Conservation (phyloP, 1,284 basidiomycete genomes). For the Thelephora terrestris region DNA sequence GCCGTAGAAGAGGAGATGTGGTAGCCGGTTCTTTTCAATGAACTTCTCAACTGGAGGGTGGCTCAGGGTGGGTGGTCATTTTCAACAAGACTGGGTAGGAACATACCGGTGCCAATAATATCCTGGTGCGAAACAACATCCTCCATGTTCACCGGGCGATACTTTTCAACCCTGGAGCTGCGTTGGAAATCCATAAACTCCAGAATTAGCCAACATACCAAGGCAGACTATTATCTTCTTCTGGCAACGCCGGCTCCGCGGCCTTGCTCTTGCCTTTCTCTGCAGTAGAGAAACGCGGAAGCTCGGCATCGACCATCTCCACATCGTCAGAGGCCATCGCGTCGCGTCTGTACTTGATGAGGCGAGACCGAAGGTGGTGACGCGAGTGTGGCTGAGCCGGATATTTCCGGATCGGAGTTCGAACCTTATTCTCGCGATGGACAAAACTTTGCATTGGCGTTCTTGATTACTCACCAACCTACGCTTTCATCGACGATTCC, state of each 20-base stretch:
- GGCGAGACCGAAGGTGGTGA: neutral
- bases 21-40: constrained; percentile 89
- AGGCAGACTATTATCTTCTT: constrained; percentile 56
- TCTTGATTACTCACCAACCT: constrained; percentile 24
- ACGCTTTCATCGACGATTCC: constrained; percentile 82
- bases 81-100: neutral
- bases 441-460: neutral
- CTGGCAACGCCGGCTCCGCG: constrained; percentile 27
- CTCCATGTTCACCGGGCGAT: constrained; percentile 77
- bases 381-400: constrained; percentile 16
- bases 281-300: constrained; percentile 8
- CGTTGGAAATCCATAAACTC: neutral
- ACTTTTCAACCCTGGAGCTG: constrained; percentile 83
- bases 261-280: constrained; percentile 65
- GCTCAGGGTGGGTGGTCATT: constrained; percentile 4
- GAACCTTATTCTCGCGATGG: constrained; percentile 9
- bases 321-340: constrained; percentile 46
- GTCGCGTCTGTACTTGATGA: constrained; percentile 4
- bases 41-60: constrained; percentile 81
- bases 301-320: constrained; percentile 38
- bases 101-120: constrained; percentile 84
- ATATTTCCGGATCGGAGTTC: constrained; percentile 10
- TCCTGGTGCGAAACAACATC: constrained; percentile 94
- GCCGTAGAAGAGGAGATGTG: constrained; percentile 95
- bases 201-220: constrained; percentile 36